Percentiles rank a stretch among this genome's conserved stretches.
Conservation (phyloP, 176 grass and related monocot genomes). For the Tillandsia fasciculata region DNA sequence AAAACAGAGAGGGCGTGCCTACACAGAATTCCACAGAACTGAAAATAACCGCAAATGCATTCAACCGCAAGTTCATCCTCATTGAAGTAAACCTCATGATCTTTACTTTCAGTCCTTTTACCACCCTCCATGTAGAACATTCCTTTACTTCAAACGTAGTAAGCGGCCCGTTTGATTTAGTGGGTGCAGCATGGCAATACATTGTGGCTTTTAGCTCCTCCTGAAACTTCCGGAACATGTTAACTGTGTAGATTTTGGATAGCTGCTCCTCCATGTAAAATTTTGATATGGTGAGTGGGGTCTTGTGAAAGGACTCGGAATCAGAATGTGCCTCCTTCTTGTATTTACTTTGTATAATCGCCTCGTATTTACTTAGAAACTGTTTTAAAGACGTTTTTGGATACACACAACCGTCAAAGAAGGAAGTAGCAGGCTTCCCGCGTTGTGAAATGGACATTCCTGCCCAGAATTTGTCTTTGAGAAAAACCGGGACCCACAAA, state of each 20-base stretch:
- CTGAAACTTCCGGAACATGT: constrained; percentile 92
- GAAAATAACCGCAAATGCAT: constrained; percentile 77
- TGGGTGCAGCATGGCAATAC: constrained; percentile 82
- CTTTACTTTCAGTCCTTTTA: constrained; percentile 61
- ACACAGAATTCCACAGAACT: constrained; percentile 82
- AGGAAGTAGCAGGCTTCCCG: constrained; percentile 44
- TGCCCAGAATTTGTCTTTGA: constrained; percentile 85
- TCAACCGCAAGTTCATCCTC: constrained; percentile 42
- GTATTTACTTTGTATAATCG: constrained; percentile 75
- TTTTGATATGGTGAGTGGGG: constrained; percentile 77
- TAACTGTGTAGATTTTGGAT: constrained; percentile 78
- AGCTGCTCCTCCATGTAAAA: constrained; percentile 97
- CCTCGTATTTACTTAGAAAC: constrained; percentile 88
- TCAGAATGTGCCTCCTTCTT: constrained; percentile 85
- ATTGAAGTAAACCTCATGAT: constrained; percentile 66
- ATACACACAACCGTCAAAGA: constrained; percentile 91
- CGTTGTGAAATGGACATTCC: constrained; percentile 69
- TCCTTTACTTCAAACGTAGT: constrained; percentile 84
- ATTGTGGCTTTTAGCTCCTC: constrained; percentile 94
- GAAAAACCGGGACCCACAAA: constrained; percentile 68
- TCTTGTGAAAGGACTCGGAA: constrained; percentile 75
- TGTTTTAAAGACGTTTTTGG: constrained; percentile 91
- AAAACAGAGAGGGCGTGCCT: constrained; percentile 79
- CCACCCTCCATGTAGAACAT: constrained; percentile 84
- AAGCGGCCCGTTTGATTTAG: constrained; percentile 41